These are phyloP conservation scores for Rhizoclosmatium globosum DNA, from an alignment of 192 early-diverging fungal species.

Conservation along the genomic window DNA sequence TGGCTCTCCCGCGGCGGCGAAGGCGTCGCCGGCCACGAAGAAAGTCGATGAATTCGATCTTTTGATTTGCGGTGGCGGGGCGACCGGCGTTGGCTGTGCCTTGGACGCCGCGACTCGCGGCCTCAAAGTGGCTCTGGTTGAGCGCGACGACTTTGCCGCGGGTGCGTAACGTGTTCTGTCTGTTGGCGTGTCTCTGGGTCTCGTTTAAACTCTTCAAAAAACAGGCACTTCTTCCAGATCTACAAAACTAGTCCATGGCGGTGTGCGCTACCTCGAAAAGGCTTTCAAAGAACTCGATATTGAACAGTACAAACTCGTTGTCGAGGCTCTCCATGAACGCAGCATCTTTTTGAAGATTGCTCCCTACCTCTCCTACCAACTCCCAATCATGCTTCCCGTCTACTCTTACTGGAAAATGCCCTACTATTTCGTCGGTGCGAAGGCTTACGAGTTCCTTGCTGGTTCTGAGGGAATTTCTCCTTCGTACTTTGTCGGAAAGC, in stretches of 20 bases:
- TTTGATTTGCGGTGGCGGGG: slow-evolving; percentile 92
- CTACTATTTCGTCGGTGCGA: slow-evolving; percentile 95
- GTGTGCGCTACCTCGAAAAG: slow-evolving; percentile 97
- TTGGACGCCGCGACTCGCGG: slow-evolving; percentile 94
- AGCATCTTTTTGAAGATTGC: slow-evolving; percentile 93
- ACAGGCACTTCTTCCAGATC: slow-evolving; percentile 89
- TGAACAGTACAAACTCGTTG: slow-evolving; percentile 95
- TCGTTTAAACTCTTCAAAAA: not conserved
- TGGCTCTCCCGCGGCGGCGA: not conserved
- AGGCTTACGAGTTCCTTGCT: slow-evolving; percentile 91
- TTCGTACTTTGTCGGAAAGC: slow-evolving; percentile 84
- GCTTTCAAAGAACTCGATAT: slow-evolving; percentile 93
- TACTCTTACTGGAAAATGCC: slow-evolving; percentile 98
- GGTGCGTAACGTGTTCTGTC: slow-evolving; percentile 48
- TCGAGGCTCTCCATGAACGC: slow-evolving; percentile 95
- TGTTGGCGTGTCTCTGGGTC: not conserved
- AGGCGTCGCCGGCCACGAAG: not conserved
- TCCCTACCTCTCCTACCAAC: slow-evolving; percentile 90
- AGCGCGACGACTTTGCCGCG: slow-evolving; percentile 93
- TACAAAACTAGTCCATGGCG: slow-evolving; percentile 97
- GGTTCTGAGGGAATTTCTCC: slow-evolving; percentile 82
- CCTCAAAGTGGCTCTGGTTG: slow-evolving; percentile 91
- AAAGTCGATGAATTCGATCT: slow-evolving; percentile 72
- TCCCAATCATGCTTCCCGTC: slow-evolving; percentile 95
- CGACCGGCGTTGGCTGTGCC: slow-evolving; percentile 91